phyloP scores from a whole-genome alignment of 1,139 yeast genomes.

The Geotrichum phurueaensis region DNA sequence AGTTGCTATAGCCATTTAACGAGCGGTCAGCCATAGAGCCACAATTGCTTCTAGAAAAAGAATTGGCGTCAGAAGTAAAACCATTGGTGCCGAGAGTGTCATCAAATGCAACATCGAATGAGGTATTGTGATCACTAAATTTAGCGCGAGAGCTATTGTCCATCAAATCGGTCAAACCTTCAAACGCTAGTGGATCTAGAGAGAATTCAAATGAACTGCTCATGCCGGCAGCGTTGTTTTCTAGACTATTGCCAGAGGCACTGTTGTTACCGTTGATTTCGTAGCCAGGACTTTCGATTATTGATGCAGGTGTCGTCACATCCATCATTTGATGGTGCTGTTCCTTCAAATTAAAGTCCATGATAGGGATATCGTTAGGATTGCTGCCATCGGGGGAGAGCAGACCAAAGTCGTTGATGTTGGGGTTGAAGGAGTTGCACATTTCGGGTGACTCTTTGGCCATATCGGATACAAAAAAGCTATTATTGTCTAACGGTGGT shows the following conservation, averaged over 20 bases:
- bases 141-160: neutral
- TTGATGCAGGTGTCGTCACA: slow-evolving; percentile 12
- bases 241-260: neutral
- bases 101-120: neutral
- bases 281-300: slow-evolving; percentile 11
- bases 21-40: neutral
- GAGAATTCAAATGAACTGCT: slow-evolving; percentile 25
- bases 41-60: neutral
- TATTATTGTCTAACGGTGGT: neutral
- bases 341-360: slow-evolving; percentile 4
- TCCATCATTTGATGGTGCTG: neutral
- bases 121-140: neutral
- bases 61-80: neutral
- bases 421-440: neutral
- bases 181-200: slow-evolving; percentile 31
- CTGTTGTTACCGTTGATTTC: neutral
- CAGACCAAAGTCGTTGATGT: slow-evolving; percentile 13
- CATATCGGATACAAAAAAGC: neutral
- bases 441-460: neutral
- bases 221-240: neutral
- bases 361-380: slow-evolving; percentile 8
- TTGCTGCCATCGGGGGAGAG: slow-evolving; percentile 13
- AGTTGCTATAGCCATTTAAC: neutral
- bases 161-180: slow-evolving; percentile 21
- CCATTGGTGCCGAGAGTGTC: neutral